Conservation (phyloP, 805 yeast genomes). For the Ogataea minuta region DNA sequence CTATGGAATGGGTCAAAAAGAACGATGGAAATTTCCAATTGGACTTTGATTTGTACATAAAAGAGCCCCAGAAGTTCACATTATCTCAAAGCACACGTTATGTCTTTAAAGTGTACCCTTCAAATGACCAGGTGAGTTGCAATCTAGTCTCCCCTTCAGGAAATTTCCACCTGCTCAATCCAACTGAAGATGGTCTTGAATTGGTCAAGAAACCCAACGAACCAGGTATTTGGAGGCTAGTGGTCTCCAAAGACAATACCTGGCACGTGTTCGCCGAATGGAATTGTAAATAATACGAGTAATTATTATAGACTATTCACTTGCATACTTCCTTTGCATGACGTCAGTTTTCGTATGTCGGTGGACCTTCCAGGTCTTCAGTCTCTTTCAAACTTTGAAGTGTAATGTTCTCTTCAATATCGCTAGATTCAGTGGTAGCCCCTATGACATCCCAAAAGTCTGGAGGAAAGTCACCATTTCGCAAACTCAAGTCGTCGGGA, state of each 20-base stretch:
- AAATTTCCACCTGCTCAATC: constrained; percentile 55
- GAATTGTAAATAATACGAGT: constrained; percentile 36
- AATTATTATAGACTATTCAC: constrained; percentile 1
- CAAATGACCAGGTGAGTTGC: constrained; percentile 50
- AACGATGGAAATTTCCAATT: constrained; percentile 66
- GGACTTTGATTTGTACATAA: constrained; percentile 73
- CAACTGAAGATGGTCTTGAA: constrained; percentile 54
- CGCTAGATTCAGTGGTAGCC: constrained; percentile 32
- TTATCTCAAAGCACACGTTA: constrained; percentile 58
- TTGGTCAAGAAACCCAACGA: constrained; percentile 63
- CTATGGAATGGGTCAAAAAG: constrained; percentile 60
- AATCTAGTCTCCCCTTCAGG: constrained; percentile 81
- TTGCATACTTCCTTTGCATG: not conserved
- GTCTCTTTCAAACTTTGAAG: constrained; percentile 26
- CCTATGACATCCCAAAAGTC: constrained; percentile 46
- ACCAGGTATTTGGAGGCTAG: constrained; percentile 78
- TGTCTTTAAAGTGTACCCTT: constrained; percentile 61
- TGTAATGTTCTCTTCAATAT: constrained; percentile 34
- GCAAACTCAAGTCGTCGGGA: constrained; percentile 41
- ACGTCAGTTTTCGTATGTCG: not conserved
- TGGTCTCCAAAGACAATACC: constrained; percentile 74
- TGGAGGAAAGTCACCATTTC: constrained; percentile 51
- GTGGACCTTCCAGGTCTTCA: constrained; percentile 1
- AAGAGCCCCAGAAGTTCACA: constrained; percentile 76
- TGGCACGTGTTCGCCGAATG: constrained; percentile 94